phyloP scores from a whole-genome alignment of 352 stramenopile genomes.

The Pythium scleroteichum region DNA sequence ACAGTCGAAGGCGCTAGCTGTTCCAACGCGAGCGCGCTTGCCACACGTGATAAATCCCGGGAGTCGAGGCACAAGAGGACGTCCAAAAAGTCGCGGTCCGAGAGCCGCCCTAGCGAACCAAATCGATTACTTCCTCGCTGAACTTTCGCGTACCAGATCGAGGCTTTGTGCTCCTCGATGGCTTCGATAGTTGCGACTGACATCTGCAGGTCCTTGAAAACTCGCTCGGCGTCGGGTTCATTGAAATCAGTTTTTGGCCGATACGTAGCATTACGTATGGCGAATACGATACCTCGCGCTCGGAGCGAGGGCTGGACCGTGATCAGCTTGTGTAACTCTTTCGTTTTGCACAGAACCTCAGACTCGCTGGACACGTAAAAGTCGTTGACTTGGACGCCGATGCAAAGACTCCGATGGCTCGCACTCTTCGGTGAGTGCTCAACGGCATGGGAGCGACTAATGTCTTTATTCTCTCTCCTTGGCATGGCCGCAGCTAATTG shows the following conservation, averaged over 20 bases:
- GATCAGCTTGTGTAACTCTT: neutral
- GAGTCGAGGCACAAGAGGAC: constrained; percentile 26
- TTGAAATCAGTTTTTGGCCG: constrained; percentile 20
- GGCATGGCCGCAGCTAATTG: neutral
- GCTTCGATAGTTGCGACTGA: constrained; percentile 14
- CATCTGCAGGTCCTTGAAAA: constrained; percentile 20
- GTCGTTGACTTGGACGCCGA: constrained; percentile 8
- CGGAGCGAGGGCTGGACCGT: constrained; percentile 5
- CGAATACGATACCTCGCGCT: neutral
- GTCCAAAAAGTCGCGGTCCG: constrained; percentile 21
- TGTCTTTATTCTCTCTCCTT: too few species aligned
- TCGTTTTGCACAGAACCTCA: neutral
- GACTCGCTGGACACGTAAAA: constrained; percentile 1
- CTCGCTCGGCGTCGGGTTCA: neutral
- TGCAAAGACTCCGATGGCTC: constrained; percentile 3
- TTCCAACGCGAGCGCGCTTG: constrained; percentile 8
- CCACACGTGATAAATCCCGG: constrained; percentile 6
- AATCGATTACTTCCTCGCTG: constrained; percentile 3
- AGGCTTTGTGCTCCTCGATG: constrained; percentile 8
- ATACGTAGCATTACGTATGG: constrained; percentile 9
- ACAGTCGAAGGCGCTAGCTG: neutral
- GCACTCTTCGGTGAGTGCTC: neutral
- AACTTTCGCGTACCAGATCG: neutral
- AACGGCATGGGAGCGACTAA: neutral
- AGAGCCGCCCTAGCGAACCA: constrained; percentile 14